Evolutionary conservation across 768 basidiomycete species (phyloP).

Genomic region (Lactarius trivialis): DNA sequence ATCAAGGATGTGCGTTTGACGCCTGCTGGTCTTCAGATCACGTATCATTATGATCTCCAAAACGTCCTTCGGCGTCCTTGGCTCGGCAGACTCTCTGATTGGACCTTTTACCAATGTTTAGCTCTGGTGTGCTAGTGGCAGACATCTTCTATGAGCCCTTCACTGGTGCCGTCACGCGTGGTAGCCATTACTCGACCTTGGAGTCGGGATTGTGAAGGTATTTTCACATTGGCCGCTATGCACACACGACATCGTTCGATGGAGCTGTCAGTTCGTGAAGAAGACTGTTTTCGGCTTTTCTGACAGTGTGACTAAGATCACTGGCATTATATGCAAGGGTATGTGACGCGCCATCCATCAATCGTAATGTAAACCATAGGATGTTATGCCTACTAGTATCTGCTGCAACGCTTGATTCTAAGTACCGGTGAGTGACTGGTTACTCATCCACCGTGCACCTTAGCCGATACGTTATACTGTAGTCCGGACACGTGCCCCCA

Average conservation of each 20-base stretch:
- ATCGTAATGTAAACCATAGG: not conserved
- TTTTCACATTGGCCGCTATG: conserved; percentile 1
- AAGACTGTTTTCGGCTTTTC: conserved; percentile 97
- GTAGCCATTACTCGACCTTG: conserved; percentile 90
- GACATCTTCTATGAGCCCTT: conserved; percentile 99
- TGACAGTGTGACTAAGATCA: conserved; percentile 97
- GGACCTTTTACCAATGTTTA: conserved; percentile 97
- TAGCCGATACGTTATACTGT: conserved; percentile 13
- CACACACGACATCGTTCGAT: conserved; percentile 33
- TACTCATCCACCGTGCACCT: not conserved
- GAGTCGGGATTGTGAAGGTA: conserved; percentile 91
- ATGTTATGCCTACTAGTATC: conserved; percentile 76
- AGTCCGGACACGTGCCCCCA: conserved; percentile 80
- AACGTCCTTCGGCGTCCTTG: conserved; percentile 86
- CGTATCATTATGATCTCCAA: conserved; percentile 90
- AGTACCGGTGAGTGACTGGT: conserved; percentile 63
- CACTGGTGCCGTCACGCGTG: conserved; percentile 93
- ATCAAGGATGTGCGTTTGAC: conserved; percentile 93
- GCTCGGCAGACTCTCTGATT: conserved; percentile 98
- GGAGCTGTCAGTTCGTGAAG: conserved; percentile 96
- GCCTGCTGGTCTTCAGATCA: conserved; percentile 75
- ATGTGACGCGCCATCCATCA: not conserved
- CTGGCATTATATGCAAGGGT: conserved; percentile 97
- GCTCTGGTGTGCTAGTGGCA: conserved; percentile 91
- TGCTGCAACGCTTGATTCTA: conserved; percentile 92